phyloP scores from a whole-genome alignment of 2,329 filamentous ascomycete species.

The Xylaria sp. region DNA sequence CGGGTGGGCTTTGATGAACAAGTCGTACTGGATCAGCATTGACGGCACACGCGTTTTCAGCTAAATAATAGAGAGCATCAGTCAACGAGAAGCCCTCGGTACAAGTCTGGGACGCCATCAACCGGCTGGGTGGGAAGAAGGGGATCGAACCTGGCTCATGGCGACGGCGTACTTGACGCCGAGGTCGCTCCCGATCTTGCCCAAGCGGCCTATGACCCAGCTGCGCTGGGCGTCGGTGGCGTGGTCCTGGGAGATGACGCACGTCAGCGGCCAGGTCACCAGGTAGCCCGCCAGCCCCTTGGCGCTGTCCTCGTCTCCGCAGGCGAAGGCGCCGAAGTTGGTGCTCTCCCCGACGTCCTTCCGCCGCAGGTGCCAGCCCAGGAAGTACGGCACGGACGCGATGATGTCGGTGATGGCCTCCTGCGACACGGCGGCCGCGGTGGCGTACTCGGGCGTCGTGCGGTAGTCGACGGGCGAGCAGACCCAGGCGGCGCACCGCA shows the following conservation, averaged over 20 bases:
- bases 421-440: slow-evolving; percentile 55
- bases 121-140: neutral
- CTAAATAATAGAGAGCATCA: slow-evolving; percentile 41
- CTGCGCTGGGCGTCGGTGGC: slow-evolving; percentile 62
- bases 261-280: slow-evolving; percentile 63
- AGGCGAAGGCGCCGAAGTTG: slow-evolving; percentile 54
- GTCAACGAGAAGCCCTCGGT: neutral
- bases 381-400: slow-evolving; percentile 64
- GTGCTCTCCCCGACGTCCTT: slow-evolving; percentile 42
- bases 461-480: slow-evolving; percentile 66
- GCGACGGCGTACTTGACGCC: slow-evolving; percentile 65
- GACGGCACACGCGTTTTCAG: slow-evolving; percentile 64
- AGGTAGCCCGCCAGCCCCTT: slow-evolving; percentile 65
- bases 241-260: slow-evolving; percentile 61
- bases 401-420: slow-evolving; percentile 64
- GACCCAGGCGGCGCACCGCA: slow-evolving; percentile 66
- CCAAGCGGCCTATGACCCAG: slow-evolving; percentile 60
- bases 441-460: slow-evolving; percentile 66
- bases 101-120: neutral
- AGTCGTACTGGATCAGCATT: slow-evolving; percentile 64
- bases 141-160: slow-evolving; percentile 54
- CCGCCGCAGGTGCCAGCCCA: slow-evolving; percentile 61
- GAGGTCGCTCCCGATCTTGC: slow-evolving; percentile 59
- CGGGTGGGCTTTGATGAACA: slow-evolving; percentile 53
- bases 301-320: slow-evolving; percentile 54